Conservation (phyloP, 1,139 yeast genomes). For the Spathaspora sp. region DNA sequence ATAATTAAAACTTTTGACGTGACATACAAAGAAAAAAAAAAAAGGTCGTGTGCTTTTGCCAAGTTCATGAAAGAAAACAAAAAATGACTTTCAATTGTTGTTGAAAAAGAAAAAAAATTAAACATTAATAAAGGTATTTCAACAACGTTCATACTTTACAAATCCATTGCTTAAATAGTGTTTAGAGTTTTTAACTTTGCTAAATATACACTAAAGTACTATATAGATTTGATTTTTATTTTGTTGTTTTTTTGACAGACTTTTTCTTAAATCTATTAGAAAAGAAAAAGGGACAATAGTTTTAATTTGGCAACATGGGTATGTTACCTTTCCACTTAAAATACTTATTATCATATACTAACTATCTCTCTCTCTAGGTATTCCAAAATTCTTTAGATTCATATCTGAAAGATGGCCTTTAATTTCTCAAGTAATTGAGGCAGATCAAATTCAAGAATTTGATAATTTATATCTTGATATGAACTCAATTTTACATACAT, state of each 20-base stretch:
- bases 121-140: background rate
- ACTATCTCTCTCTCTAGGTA: constrained; percentile 50
- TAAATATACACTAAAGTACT: background rate
- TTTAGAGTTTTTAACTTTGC: background rate
- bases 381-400: constrained; percentile 93
- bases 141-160: background rate
- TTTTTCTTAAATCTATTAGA: background rate
- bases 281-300: background rate
- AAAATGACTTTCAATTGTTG: background rate
- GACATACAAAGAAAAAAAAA: background rate
- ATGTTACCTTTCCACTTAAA: background rate
- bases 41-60: background rate
- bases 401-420: constrained; percentile 99
- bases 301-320: constrained; percentile 3
- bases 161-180: background rate
- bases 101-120: background rate
- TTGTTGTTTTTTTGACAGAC: too few species aligned
- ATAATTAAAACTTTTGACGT: background rate
- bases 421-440: constrained; percentile 86
- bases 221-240: background rate
- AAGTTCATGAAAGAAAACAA: background rate
- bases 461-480: constrained; percentile 94
- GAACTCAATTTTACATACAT: constrained; percentile 94
- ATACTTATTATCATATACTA: background rate
- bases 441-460: constrained; percentile 84